Evolutionary conservation across 495 filamentous ascomycete species (phyloP), one percentile per base, ranked within the genome.

Genomic region (Cryomyces antarcticus): DNA sequence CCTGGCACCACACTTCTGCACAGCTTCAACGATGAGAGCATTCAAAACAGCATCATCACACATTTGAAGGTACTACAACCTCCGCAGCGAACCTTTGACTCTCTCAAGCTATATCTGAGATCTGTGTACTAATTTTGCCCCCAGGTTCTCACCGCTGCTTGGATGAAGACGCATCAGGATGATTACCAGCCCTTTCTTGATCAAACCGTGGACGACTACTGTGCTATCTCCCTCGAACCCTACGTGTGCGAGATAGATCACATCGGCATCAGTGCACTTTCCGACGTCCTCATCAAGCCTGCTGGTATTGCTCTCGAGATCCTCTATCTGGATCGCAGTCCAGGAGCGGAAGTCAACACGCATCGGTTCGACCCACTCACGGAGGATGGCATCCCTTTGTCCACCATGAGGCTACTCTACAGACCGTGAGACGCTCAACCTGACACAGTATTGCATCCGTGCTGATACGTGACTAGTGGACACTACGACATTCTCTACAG

Each of bases 401-500:
- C 56, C 60, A 80, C 66, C 52, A 77, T 66, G 56, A 73, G 73
- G 44, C 61, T 83, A 17, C 62, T 83, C 7, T 82, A 82, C 48
- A 65, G 78, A 47, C 78, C 78, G 77, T 82, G 58, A 65, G 77
- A 69, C 29, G 31, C 5, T 36, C 9, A 9, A 9, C 11, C 29
- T 38, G 37, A 28, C 45, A 28, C 3, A 17, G 7, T 11, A 11
- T 44, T 6, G 34, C 42, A 46, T 38, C 44, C 46, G 42, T 49
- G 39, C 45, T 46, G 29, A 37, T 50, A n/a, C 12, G 3, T 38
- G 29, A 37, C 28, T 43, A 82, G 77, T 33, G 85, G 84, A 41
- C 89, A 97, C 59, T 97, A 97, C 56, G 89, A 97, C 60, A 73
- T 97, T 42, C 67, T 96, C 12, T 97, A 97, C 64, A 81, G 73